Base-by-base conservation (phyloP, 2,329 filamentous ascomycete species). In the Scortechinia acanthostroma region DNA sequence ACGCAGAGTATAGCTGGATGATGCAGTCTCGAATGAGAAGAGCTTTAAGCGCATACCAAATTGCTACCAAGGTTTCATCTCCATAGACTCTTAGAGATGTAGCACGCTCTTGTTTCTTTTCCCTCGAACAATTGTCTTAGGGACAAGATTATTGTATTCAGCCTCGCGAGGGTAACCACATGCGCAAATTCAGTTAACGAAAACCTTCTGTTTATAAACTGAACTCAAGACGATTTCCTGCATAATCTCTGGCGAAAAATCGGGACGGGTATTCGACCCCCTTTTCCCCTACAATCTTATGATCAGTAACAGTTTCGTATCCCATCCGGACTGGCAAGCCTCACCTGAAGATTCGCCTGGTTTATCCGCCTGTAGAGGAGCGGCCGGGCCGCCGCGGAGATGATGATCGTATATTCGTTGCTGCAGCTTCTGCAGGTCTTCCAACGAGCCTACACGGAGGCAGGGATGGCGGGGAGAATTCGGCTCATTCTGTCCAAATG, bases 201-300 rank as follows among this genome's bases (percentile, higher is more conserved):
- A n/a, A n/a, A n/a, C n/a, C n/a, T n/a, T n/a, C n/a, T n/a, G n/a
- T n/a, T 30, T n/a, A 30, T n/a, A 30, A 10, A 30, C 25, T 74
- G 50, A 77, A 77, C 53, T 77, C 74, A 23, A 77, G 53, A 45
- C 68, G 56, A 51, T 77, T 77, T 2, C 74, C 74, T 1, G 72
- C 71, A 58, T 67, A 78, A 50, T 78, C 74, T 47, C 75, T 68
- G 1, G 76, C 77, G 56, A 84, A 84, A 57, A 84, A 84, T 14
- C 80, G 65, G 25, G 61, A 65, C 0, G 79, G 78, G 52, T 80
- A 82, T 55, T 83, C 79, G 1, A 71, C 69, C 0, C 76, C 77
- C 52, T 76, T 63, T 0, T 65, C 59, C 2, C 76, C 70, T 72
- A 43, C 21, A 43, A 20, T 35, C 46, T 21, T 21, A 43, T 43